Evolutionary conservation across 495 filamentous ascomycete species (phyloP).

Genomic region (Xylaria bambusicola): DNA sequence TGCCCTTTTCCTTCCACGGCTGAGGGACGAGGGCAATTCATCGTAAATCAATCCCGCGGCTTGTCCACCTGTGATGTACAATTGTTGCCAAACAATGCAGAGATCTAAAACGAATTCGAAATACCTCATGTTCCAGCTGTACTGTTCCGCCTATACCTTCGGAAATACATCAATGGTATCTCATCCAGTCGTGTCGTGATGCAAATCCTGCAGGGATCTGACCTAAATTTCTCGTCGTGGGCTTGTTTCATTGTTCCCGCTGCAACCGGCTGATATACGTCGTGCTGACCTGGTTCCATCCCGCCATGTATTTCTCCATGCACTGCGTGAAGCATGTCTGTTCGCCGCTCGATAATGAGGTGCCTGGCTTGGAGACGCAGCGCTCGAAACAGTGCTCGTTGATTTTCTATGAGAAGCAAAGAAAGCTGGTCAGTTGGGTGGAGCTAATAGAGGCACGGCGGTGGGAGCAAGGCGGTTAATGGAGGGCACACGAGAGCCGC

Average conservation of each 20-base stretch:
- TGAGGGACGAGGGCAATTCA: neutral
- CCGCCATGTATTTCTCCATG: conserved; percentile 96
- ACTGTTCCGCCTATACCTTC: neutral
- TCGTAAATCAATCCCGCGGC: neutral
- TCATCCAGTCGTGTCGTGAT: neutral
- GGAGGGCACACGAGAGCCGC: neutral
- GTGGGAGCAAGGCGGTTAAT: neutral
- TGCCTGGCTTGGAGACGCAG: conserved; percentile 83
- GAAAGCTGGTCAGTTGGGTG: conserved; percentile 1
- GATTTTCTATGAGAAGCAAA: conserved; percentile 67
- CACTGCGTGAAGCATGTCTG: conserved; percentile 77
- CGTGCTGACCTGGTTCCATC: conserved; percentile 84
- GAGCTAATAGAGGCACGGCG: neutral
- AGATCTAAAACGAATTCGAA: neutral
- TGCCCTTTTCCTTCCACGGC: neutral
- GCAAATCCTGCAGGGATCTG: neutral
- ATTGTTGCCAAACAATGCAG: neutral
- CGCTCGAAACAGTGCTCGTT: conserved; percentile 96
- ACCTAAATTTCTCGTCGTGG: neutral
- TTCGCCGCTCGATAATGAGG: conserved; percentile 72
- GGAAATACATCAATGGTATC: neutral
- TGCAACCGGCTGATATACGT: conserved; percentile 75
- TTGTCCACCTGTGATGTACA: neutral
- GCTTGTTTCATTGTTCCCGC: conserved; percentile 44
- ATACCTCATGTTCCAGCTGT: neutral